Conservation (phyloP, 208 protist genomes). For the Wallacemonas sp. region DNA sequence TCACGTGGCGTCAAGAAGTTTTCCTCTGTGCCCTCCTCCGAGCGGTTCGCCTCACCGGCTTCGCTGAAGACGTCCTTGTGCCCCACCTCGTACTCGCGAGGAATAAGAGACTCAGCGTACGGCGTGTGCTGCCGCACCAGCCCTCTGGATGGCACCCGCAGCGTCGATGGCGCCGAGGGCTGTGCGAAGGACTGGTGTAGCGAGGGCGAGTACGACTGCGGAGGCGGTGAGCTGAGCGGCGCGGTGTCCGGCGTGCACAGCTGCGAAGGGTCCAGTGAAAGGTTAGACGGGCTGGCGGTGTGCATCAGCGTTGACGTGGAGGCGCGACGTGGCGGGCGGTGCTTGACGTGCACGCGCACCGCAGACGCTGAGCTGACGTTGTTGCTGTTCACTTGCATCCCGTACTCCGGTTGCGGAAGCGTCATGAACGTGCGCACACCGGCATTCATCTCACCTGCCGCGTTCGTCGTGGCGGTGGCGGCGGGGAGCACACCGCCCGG, state of each 20-base stretch:
- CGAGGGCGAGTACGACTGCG: neutral
- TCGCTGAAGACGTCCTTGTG: neutral
- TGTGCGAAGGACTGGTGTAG: no score
- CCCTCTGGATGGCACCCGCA: neutral
- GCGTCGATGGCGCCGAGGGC: neutral
- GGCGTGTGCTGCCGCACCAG: neutral
- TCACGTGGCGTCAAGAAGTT: constrained; percentile 3
- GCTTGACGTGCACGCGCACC: constrained; percentile 4
- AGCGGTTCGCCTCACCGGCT: neutral
- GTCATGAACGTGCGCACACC: neutral
- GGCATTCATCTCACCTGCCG: neutral
- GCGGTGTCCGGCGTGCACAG: neutral
- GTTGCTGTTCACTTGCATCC: neutral
- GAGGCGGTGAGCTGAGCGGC: neutral
- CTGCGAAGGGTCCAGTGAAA: constrained; percentile 4
- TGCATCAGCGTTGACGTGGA: constrained; percentile 3
- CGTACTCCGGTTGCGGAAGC: neutral
- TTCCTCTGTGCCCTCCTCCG: constrained; percentile 3
- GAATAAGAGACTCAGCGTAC: neutral
- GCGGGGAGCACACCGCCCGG: no score
- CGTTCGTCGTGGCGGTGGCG: no score
- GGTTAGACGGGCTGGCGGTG: neutral
- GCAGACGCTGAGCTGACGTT: neutral
- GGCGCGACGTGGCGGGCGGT: neutral
- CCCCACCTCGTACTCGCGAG: neutral